Evolutionary conservation across 2,329 filamentous ascomycete genomes (phyloP).

Genomic region (Cladophialophora psammophila): DNA sequence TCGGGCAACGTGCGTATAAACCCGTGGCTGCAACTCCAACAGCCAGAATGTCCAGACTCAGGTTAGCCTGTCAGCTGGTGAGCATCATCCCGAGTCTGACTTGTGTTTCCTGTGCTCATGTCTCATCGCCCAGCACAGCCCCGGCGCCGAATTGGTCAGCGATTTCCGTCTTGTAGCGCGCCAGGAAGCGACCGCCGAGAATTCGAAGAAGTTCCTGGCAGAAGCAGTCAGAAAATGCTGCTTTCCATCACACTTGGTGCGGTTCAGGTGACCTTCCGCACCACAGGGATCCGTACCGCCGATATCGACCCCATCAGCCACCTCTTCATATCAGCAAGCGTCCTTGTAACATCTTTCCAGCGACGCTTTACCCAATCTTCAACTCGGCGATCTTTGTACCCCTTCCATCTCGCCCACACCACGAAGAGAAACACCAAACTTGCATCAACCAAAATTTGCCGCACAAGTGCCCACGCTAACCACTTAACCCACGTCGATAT

Average conservation of each 20-base stretch:
- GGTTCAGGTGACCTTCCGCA: slow-evolving; percentile 2
- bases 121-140: slow-evolving; percentile 5
- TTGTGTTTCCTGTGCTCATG: neutral
- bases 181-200: neutral
- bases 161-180: slow-evolving; percentile 9
- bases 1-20: neutral
- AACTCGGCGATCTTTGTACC: slow-evolving; percentile 49
- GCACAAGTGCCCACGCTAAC: slow-evolving; percentile 71
- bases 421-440: slow-evolving; percentile 56
- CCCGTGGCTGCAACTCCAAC: neutral
- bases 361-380: slow-evolving; percentile 44
- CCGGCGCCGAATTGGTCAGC: slow-evolving; percentile 2
- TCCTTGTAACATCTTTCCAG: slow-evolving; percentile 29
- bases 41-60: neutral
- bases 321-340: slow-evolving; percentile 15
- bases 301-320: slow-evolving; percentile 25
- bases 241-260: slow-evolving; percentile 1
- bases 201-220: slow-evolving; percentile 1
- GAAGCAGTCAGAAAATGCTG: slow-evolving; percentile 7
- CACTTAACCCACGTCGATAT: slow-evolving; percentile 75
- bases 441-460: slow-evolving; percentile 77
- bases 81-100: neutral
- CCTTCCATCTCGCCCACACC: slow-evolving; percentile 52
- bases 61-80: neutral
- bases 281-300: slow-evolving; percentile 8